Conservation (phyloP, 2,329 filamentous ascomycete genomes). For the Talaromyces sp. region DNA sequence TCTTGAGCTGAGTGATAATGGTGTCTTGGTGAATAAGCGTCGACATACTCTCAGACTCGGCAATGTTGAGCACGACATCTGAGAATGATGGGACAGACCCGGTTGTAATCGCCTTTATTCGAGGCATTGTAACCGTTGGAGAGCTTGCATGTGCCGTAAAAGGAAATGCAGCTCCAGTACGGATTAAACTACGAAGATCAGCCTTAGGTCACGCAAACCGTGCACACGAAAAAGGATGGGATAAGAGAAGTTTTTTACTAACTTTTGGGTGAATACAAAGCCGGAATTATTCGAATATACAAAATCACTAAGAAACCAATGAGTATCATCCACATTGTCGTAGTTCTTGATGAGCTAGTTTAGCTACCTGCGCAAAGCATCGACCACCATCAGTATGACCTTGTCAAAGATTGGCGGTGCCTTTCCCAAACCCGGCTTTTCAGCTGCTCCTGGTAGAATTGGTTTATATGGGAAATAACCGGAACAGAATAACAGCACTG, state of each 20-base stretch:
- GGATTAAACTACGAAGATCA: constrained; percentile 62
- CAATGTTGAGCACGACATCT: constrained; percentile 93
- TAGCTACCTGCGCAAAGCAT: constrained; percentile 77
- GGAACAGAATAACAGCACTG: constrained; percentile 71
- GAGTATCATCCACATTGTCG: not conserved
- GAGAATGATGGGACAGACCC: constrained; percentile 97
- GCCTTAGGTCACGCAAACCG: not conserved
- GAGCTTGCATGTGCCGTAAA: constrained; percentile 96
- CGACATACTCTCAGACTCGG: constrained; percentile 87
- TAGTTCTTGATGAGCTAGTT: not conserved
- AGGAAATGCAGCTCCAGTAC: constrained; percentile 74
- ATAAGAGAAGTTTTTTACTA: constrained; percentile 12
- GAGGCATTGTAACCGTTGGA: constrained; percentile 96
- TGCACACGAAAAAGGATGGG: not conserved
- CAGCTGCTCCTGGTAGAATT: constrained; percentile 76
- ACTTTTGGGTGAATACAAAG: constrained; percentile 87
- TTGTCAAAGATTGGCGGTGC: constrained; percentile 75
- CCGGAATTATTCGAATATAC: constrained; percentile 77
- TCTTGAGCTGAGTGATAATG: constrained; percentile 90
- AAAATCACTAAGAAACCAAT: constrained; percentile 66
- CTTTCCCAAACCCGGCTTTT: constrained; percentile 52
- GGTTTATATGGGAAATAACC: constrained; percentile 99
- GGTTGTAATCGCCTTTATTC: constrained; percentile 94
- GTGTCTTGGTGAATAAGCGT: constrained; percentile 85
- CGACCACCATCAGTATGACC: constrained; percentile 94